phyloP scores from a whole-genome alignment of 129 eudicot genomes.

The Tagetes patula region DNA sequence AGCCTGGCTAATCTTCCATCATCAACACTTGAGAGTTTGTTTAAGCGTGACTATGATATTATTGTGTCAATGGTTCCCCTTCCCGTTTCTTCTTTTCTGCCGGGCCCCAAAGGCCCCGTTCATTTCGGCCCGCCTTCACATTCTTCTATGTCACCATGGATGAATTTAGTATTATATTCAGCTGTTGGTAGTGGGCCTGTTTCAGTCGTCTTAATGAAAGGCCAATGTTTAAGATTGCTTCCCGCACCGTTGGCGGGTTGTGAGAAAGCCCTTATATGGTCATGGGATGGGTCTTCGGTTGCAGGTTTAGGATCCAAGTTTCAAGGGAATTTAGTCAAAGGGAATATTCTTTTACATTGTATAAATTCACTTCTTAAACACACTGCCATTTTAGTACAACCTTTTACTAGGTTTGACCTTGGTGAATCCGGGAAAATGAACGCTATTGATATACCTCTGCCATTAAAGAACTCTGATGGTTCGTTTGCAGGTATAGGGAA shows the following conservation, averaged over 20 bases:
- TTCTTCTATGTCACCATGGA: slow-evolving; percentile 98
- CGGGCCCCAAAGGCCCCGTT: slow-evolving; percentile 87
- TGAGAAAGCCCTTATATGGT: slow-evolving; percentile 94
- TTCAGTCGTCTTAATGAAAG: slow-evolving; percentile 93
- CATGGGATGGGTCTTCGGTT: slow-evolving; percentile 91
- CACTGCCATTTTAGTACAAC: slow-evolving; percentile 91
- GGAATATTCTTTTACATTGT: slow-evolving; percentile 89
- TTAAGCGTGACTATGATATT: slow-evolving; percentile 84
- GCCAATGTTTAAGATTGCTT: slow-evolving; percentile 86
- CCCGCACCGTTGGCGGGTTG: slow-evolving; percentile 99
- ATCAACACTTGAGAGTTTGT: slow-evolving; percentile 78
- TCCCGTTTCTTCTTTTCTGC: slow-evolving; percentile 85
- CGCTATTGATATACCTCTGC: slow-evolving; percentile 81
- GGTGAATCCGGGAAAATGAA: slow-evolving; percentile 54
- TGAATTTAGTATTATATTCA: slow-evolving; percentile 80
- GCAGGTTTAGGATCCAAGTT: slow-evolving; percentile 66
- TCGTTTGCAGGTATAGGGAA: slow-evolving; percentile 66
- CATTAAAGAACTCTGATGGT: slow-evolving; percentile 83
- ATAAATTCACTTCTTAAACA: slow-evolving; percentile 79
- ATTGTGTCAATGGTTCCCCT: slow-evolving; percentile 97
- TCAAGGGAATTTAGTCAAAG: slow-evolving; percentile 87
- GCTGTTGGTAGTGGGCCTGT: slow-evolving; percentile 76
- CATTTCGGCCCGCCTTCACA: slow-evolving; percentile 97
- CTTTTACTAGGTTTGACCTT: slow-evolving; percentile 70
- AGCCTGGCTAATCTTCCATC: slow-evolving; percentile 82